phyloP scores from a whole-genome alignment of 495 filamentous ascomycete species.

The Xylaria grammica region DNA sequence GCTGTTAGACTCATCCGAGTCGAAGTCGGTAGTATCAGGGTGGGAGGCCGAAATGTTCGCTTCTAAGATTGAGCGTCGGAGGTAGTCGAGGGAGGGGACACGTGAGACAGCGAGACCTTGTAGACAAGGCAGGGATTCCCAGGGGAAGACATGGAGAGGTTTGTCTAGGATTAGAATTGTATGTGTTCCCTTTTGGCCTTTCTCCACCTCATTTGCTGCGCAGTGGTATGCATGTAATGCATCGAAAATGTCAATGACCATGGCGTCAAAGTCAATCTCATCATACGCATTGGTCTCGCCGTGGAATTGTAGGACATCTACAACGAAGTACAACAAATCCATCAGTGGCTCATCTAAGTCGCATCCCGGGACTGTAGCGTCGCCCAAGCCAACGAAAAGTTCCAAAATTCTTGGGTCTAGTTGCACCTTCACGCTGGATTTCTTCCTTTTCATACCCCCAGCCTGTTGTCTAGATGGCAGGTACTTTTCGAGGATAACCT shows the following conservation, averaged over 20 bases:
- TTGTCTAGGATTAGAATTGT: constrained; percentile 95
- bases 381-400: constrained; percentile 84
- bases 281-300: constrained; percentile 97
- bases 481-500: constrained; percentile 82
- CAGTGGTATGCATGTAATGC: constrained; percentile 80
- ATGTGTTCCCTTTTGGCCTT: constrained; percentile 58
- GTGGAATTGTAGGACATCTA: constrained; percentile 95
- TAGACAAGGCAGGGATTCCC: constrained; percentile 92
- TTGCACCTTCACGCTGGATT: constrained; percentile 55
- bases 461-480: constrained; percentile 79
- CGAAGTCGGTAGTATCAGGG: constrained; percentile 2
- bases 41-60: constrained; percentile 24
- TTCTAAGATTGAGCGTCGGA: constrained; percentile 61
- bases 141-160: constrained; percentile 85
- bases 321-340: constrained; percentile 92
- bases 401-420: constrained; percentile 82
- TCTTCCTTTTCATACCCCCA: constrained; percentile 52
- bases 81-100: constrained; percentile 79
- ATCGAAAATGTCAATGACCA: constrained; percentile 82
- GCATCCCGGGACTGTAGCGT: constrained; percentile 63
- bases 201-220: constrained; percentile 43
- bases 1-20: constrained; percentile 17
- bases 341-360: constrained; percentile 85
- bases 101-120: constrained; percentile 79
- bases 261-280: constrained; percentile 93